These are phyloP conservation scores for Cetradonia linearis DNA, from an alignment of 495 filamentous ascomycete genomes.

Conservation along the genomic window DNA sequence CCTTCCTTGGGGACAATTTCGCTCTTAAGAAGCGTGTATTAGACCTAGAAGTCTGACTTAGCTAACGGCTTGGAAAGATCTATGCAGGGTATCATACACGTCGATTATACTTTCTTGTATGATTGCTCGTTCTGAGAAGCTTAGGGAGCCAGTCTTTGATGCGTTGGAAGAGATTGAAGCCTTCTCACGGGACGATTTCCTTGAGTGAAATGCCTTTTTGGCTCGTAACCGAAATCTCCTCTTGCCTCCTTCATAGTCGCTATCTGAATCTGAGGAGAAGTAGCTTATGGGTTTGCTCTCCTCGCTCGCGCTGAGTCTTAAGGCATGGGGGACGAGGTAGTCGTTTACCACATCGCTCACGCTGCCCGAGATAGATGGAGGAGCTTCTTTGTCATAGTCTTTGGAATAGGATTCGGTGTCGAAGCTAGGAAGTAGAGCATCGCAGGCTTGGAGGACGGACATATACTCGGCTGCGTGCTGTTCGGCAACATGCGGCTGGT, in stretches of 20 bases:
- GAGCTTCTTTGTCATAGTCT: constrained; percentile 2
- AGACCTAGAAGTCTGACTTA: constrained; percentile 15
- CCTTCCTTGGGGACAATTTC: background rate
- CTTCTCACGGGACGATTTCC: constrained; percentile 14
- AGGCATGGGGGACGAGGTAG: constrained; percentile 16
- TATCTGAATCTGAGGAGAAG: constrained; percentile 22
- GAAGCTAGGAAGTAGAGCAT: constrained; percentile 8
- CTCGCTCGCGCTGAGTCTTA: constrained; percentile 11
- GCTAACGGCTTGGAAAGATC: constrained; percentile 26
- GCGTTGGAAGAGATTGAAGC: constrained; percentile 1
- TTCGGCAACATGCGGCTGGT: constrained; percentile 13
- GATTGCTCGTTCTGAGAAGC: constrained; percentile 12
- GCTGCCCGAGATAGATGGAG: constrained; percentile 17
- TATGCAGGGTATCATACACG: constrained; percentile 23
- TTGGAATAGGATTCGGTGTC: constrained; percentile 9
- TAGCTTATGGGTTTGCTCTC: constrained; percentile 19
- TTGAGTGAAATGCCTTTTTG: constrained; percentile 16
- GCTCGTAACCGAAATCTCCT: constrained; percentile 15
- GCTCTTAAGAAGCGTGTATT: background rate
- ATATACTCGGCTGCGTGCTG: constrained; percentile 17
- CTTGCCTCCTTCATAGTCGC: constrained; percentile 3
- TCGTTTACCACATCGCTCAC: constrained; percentile 20
- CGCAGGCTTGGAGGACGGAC: constrained; percentile 10
- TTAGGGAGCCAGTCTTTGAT: background rate
- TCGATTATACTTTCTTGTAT: constrained; percentile 21